Conservation (phyloP, 176 grass and related monocot genomes). For the Eragrostis curvula region DNA sequence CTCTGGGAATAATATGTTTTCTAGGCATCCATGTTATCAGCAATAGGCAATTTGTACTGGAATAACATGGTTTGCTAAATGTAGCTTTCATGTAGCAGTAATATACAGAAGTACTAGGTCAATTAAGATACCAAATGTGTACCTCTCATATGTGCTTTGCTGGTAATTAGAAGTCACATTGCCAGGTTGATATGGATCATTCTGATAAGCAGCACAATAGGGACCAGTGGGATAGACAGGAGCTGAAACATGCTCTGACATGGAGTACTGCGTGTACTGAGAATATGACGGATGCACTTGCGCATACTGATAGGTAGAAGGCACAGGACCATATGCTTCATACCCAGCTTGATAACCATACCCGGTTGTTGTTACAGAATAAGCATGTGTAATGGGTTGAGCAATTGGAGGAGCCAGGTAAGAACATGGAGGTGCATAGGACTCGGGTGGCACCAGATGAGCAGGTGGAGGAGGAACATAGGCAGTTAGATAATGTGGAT, state of each 20-base stretch:
- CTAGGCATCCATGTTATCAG: neutral
- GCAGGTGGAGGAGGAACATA: slow-evolving; percentile 12
- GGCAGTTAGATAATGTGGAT: slow-evolving; percentile 32
- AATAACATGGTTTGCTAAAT: neutral
- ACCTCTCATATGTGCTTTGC: slow-evolving; percentile 44
- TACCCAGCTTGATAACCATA: slow-evolving; percentile 39
- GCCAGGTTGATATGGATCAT: slow-evolving; percentile 33
- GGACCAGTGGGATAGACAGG: slow-evolving; percentile 26
- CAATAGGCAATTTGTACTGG: neutral
- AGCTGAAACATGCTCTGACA: slow-evolving; percentile 10
- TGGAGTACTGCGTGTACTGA: slow-evolving; percentile 26
- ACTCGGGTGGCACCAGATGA: slow-evolving; percentile 4
- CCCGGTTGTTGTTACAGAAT: neutral
- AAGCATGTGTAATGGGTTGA: slow-evolving; percentile 7
- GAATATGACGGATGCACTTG: slow-evolving; percentile 11
- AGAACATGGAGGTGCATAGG: slow-evolving; percentile 31
- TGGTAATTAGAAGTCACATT: slow-evolving; percentile 33
- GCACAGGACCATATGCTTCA: slow-evolving; percentile 10
- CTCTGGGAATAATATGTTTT: neutral
- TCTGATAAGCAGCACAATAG: slow-evolving; percentile 30
- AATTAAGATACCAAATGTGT: slow-evolving; percentile 24
- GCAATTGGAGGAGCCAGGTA: neutral
- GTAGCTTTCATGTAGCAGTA: slow-evolving; percentile 5
- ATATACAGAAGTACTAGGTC: neutral
- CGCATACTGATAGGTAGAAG: slow-evolving; percentile 27